Evolutionary conservation across 345 rosid species (phyloP).

Genomic region (Dimocarpus longan): DNA sequence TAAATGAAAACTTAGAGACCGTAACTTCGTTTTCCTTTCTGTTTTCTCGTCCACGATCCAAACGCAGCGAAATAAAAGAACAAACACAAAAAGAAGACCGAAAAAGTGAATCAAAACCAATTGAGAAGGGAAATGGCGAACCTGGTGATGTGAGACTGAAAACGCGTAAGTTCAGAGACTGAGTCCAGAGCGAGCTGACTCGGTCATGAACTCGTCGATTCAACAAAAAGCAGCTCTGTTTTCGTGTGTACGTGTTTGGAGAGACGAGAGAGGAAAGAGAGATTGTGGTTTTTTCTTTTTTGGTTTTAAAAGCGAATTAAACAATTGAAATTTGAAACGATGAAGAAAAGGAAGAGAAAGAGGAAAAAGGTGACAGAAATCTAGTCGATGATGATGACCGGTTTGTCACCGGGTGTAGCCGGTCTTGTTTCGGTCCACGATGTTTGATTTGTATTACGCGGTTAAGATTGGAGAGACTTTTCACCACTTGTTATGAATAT

Average conservation of each 20-base stretch:
- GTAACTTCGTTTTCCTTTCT: background rate
- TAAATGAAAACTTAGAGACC: background rate
- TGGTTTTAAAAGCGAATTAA: background rate
- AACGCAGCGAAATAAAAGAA: background rate
- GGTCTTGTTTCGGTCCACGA: background rate
- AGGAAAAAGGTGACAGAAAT: background rate
- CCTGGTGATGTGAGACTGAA: background rate
- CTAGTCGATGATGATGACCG: background rate
- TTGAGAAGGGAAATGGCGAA: background rate
- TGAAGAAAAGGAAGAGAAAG: background rate
- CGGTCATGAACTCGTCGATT: background rate
- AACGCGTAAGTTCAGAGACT: background rate
- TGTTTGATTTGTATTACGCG: constrained; percentile 9
- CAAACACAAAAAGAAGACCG: background rate
- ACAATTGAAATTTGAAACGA: constrained; percentile 3
- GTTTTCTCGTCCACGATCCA: background rate
- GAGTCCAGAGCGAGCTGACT: constrained; percentile 17
- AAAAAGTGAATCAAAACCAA: background rate
- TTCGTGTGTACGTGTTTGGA: background rate
- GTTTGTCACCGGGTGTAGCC: constrained; percentile 8
- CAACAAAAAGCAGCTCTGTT: background rate
- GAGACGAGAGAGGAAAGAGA: background rate
- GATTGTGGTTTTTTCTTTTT: background rate
- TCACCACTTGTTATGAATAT: too few relatives aligned
- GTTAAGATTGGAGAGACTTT: background rate